phyloP scores from a whole-genome alignment of 164 flowering plant species.

The Malania oleifera region DNA sequence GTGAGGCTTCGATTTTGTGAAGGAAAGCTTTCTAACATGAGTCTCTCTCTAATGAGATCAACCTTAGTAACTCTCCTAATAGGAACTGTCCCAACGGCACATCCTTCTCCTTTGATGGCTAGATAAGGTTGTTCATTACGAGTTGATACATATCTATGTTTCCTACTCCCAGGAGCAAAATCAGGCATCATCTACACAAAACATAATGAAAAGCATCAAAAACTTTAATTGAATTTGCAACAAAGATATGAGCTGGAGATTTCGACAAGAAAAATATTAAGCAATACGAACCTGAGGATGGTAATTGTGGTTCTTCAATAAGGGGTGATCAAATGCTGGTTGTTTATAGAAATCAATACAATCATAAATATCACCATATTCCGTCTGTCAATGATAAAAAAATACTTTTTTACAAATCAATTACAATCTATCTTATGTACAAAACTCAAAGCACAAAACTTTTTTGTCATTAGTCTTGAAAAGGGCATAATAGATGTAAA shows the following conservation, averaged over 20 bases:
- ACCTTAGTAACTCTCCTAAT: slow-evolving; percentile 12
- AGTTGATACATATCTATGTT: neutral
- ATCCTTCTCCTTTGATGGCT: slow-evolving; percentile 1
- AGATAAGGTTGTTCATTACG: neutral
- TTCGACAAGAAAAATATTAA: too few relatives aligned
- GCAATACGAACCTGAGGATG: slow-evolving; percentile 4
- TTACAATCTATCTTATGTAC: too few relatives aligned
- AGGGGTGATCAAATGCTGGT: slow-evolving; percentile 23
- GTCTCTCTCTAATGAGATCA: slow-evolving; percentile 2
- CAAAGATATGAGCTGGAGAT: too few relatives aligned
- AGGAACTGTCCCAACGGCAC: slow-evolving; percentile 12
- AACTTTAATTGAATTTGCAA: too few relatives aligned
- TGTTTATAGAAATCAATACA: slow-evolving; percentile 24
- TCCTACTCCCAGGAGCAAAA: neutral
- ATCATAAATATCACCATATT: slow-evolving; percentile 20
- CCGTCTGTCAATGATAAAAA: slow-evolving; percentile 4
- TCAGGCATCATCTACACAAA: slow-evolving; percentile 6
- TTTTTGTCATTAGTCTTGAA: too few relatives aligned
- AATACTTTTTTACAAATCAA: too few relatives aligned
- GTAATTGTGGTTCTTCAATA: slow-evolving; percentile 11
- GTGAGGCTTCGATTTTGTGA: neutral
- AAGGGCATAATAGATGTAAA: too few relatives aligned
- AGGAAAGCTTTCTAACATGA: neutral
- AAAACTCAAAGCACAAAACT: too few relatives aligned
- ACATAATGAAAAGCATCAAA: neutral